Base-by-base conservation (phyloP, 2,329 filamentous ascomycete genomes). In the Exserohilum rostratum region DNA sequence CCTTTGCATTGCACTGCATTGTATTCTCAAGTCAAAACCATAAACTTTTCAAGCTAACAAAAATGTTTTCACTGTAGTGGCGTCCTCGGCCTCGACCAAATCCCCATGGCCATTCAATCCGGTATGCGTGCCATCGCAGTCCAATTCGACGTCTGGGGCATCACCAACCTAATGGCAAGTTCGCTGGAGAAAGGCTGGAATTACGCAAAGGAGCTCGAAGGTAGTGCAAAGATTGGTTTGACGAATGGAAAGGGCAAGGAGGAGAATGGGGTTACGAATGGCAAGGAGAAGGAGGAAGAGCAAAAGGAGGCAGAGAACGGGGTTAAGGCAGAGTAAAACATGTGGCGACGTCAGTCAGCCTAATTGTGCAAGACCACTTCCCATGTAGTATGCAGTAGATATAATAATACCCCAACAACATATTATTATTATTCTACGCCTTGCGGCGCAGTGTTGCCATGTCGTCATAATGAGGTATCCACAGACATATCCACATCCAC, bases 121-220 rank as follows among this genome's bases (percentile, higher is more conserved):
- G 65, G 67, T 1, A 57, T 54, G 34, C 46, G 60, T 4, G 57
- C 56, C 9, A 64, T 69, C 45, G 62, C 51, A 17, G 62, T 68
- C 37, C 55, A 64, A n/a, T 68, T 67, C 20, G 65, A 67, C 53
- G 55, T 65, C n/a, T 68, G 67, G 67, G 62, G 56, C 1, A 46
- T 67, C 18, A 55, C 64, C 6, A 57, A 57, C 25, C 38, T 68
- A 39, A 40, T 67, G 5, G 52, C 61, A 10, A 50, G 42, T 9
- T 58, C 58, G 9, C 45, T 69, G 50, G 54, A 59, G 34, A 44
- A 53, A 30, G 64, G 59, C 3, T 64, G 57, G 37, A 60, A 54
- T n/a, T 27, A 50, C 44, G 62, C 57, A 25, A 66, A 68, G 59
- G 29, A 58, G 22, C 57, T 57, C 17, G 66, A 57, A 17, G 55